These are phyloP conservation scores for Hortaea werneckii DNA, from an alignment of 2,329 filamentous ascomycete species.

Conservation along the genomic window DNA sequence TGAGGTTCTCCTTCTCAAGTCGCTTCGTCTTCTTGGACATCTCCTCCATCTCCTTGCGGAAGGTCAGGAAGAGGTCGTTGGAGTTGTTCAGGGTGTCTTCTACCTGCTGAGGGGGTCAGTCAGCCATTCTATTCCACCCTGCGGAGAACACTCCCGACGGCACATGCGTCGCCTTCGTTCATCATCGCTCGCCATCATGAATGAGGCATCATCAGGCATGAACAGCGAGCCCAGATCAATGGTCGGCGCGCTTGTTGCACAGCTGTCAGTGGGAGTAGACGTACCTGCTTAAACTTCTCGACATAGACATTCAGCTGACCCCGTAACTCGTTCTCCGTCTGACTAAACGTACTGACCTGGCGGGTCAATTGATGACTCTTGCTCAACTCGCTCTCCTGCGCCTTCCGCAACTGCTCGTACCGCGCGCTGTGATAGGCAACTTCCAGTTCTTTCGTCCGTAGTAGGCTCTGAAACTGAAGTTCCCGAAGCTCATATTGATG, in stretches of 20 bases:
- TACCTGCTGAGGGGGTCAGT: conserved; percentile 56
- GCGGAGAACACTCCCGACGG: background rate
- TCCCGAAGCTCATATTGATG: conserved; percentile 96
- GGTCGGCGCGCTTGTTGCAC: background rate
- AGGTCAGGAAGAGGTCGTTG: conserved; percentile 93
- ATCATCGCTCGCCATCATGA: no score
- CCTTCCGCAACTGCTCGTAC: conserved; percentile 81
- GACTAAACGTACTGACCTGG: conserved; percentile 90
- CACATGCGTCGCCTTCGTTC: no score
- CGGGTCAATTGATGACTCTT: conserved; percentile 77
- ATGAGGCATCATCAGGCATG: background rate
- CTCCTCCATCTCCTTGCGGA: conserved; percentile 98
- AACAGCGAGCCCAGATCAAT: background rate
- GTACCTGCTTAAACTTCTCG: conserved; percentile 98
- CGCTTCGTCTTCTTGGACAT: conserved; percentile 99
- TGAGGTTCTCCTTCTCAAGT: conserved; percentile 91
- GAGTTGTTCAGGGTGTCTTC: conserved; percentile 98
- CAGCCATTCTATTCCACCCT: conserved; percentile 15
- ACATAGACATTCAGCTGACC: conserved; percentile 97
- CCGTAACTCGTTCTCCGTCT: conserved; percentile 86
- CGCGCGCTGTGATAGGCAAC: conserved; percentile 85
- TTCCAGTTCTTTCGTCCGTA: conserved; percentile 91
- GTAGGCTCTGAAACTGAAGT: conserved; percentile 80
- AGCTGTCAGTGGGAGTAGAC: conserved; percentile 5
- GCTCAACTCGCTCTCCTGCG: conserved; percentile 67